These are phyloP conservation scores for Rhododendron kiyosumense DNA, from an alignment of 148 eudicot genomes.

Conservation along the genomic window DNA sequence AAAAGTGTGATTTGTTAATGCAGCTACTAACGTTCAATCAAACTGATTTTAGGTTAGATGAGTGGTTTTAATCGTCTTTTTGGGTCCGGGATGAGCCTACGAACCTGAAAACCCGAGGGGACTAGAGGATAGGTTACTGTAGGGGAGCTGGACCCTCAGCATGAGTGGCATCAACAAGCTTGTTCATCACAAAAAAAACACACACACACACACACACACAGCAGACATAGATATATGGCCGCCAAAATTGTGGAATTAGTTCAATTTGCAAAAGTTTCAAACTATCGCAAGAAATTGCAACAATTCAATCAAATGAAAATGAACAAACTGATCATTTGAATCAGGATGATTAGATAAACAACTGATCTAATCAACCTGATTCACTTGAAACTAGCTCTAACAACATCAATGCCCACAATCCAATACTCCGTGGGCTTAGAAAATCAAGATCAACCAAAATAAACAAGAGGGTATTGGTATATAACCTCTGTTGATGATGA, in stretches of 20 bases:
- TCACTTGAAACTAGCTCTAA: background rate
- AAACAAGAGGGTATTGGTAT: background rate
- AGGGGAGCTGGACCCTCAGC: background rate
- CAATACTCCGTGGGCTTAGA: too few species aligned
- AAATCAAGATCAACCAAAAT: background rate
- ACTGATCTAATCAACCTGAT: background rate
- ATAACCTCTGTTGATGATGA: slow-evolving; percentile 53
- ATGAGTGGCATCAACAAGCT: too few species aligned
- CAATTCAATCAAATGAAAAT: background rate
- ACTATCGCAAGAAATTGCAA: background rate
- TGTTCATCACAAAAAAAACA: too few species aligned
- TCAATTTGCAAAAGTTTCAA: background rate
- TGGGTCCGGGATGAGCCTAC: background rate
- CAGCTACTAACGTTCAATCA: background rate
- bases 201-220: too few species aligned
- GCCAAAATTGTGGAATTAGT: background rate
- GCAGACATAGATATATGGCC: background rate
- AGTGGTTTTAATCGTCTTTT: background rate
- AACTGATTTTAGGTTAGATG: background rate
- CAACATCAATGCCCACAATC: too few species aligned
- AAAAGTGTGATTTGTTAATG: background rate
- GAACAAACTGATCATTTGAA: background rate
- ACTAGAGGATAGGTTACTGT: background rate
- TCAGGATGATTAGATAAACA: background rate
- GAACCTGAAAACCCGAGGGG: background rate